phyloP scores from a whole-genome alignment of 2,329 filamentous ascomycete species.

The Knufia fluminis region DNA sequence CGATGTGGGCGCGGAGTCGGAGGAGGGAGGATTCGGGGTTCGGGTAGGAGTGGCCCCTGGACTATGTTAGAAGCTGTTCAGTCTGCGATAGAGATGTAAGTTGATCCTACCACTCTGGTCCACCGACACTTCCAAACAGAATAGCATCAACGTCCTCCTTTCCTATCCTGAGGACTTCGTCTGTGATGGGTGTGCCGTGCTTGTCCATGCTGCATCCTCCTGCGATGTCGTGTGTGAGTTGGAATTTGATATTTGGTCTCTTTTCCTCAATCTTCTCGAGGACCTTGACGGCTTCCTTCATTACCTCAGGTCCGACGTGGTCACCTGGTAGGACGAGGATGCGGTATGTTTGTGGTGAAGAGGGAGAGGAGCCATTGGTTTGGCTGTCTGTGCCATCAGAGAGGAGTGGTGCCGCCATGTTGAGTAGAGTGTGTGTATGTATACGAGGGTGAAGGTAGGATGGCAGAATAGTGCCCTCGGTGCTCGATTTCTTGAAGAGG shows the following conservation, averaged over 20 bases:
- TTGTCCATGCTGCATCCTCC: constrained; percentile 58
- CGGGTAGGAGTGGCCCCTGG: constrained; percentile 20
- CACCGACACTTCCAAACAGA: constrained; percentile 59
- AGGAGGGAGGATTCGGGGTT: constrained; percentile 22
- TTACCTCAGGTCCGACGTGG: constrained; percentile 61
- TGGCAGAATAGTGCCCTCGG: no score
- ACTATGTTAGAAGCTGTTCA: constrained; percentile 34
- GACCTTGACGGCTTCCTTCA: constrained; percentile 54
- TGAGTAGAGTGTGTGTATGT: not conserved
- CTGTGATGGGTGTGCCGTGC: constrained; percentile 55
- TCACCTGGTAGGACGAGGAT: constrained; percentile 60
- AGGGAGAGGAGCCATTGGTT: not conserved
- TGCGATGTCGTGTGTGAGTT: constrained; percentile 58
- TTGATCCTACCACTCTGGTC: constrained; percentile 54
- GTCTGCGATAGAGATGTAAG: constrained; percentile 28
- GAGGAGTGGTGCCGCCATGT: not conserved
- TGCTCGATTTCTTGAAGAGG: no score
- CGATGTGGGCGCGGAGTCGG: constrained; percentile 20
- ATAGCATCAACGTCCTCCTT: constrained; percentile 54
- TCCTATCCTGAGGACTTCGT: constrained; percentile 49
- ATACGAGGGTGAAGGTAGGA: not conserved
- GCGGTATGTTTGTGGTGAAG: constrained; percentile 11
- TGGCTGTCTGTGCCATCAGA: not conserved
- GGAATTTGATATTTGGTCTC: constrained; percentile 48
- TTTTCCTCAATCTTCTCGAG: constrained; percentile 38